Percentiles rank a stretch among this genome's conserved stretches.
Conservation (phyloP, 2,329 filamentous ascomycete genomes). For the Nemania sp. region DNA sequence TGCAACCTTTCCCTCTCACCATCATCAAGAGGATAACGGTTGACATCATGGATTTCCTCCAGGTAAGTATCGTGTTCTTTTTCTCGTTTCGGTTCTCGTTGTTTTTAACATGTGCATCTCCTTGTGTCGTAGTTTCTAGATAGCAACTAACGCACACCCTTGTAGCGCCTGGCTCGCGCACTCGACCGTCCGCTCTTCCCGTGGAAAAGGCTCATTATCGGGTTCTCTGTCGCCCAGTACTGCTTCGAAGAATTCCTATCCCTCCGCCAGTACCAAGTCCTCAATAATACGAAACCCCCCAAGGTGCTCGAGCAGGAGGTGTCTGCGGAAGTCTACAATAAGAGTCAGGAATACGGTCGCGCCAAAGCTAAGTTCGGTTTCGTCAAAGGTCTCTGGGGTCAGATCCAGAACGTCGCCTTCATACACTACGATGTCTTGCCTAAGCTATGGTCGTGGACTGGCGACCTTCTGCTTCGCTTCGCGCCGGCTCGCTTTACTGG, state of each 20-base stretch:
- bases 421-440: slow-evolving; percentile 93
- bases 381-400: slow-evolving; percentile 82
- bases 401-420: slow-evolving; percentile 88
- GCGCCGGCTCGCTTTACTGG: slow-evolving; percentile 84
- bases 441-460: slow-evolving; percentile 87
- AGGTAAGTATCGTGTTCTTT: slow-evolving; percentile 45
- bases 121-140: slow-evolving; percentile 11
- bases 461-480: slow-evolving; percentile 77
- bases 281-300: slow-evolving; percentile 83
- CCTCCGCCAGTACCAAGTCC: slow-evolving; percentile 87
- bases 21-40: slow-evolving; percentile 36
- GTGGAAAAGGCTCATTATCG: slow-evolving; percentile 96
- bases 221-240: slow-evolving; percentile 93
- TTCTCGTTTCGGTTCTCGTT: too few species aligned
- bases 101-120: background rate
- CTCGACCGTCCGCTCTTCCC: slow-evolving; percentile 94
- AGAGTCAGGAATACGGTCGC: slow-evolving; percentile 94
- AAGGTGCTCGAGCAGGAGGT: slow-evolving; percentile 91
- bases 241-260: slow-evolving; percentile 90
- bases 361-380: slow-evolving; percentile 94
- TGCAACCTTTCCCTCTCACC: slow-evolving; percentile 24
- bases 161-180: slow-evolving; percentile 79
- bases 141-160: slow-evolving; percentile 29
- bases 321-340: slow-evolving; percentile 90
- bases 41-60: slow-evolving; percentile 52